Conservation (phyloP, 495 filamentous ascomycete genomes). For the Tuber magnatum region DNA sequence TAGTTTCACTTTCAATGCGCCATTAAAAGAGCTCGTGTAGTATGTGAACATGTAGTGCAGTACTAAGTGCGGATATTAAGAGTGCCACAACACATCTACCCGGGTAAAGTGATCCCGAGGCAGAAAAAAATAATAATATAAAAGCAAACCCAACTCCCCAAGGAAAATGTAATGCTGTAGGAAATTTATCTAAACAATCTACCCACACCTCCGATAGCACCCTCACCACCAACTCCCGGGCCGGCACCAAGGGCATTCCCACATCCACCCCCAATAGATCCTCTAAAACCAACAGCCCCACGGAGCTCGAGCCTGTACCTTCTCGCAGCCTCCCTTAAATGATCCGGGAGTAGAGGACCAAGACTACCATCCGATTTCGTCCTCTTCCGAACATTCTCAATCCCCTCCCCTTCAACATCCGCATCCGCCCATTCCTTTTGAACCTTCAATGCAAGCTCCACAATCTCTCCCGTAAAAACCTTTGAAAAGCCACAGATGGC, state of each 20-base stretch:
- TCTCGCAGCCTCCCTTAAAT: conserved; percentile 64
- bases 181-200: conserved; percentile 36
- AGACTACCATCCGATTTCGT: neutral
- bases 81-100: neutral
- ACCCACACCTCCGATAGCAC: conserved; percentile 35
- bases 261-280: conserved; percentile 45
- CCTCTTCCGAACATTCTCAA: neutral
- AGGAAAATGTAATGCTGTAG: conserved; percentile 4
- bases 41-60: neutral
- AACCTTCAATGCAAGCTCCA: conserved; percentile 63
- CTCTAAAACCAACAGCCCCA: conserved; percentile 53
- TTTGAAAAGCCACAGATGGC: conserved; percentile 66
- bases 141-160: conserved; percentile 30
- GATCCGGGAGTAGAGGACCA: conserved; percentile 62
- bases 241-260: conserved; percentile 43
- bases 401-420: neutral
- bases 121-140: neutral
- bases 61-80: neutral
- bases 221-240: conserved; percentile 34
- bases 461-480: conserved; percentile 62
- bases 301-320: conserved; percentile 56
- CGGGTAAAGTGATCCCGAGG: neutral
- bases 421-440: conserved; percentile 58
- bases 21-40: neutral
- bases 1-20: neutral